A percentile compares a stretch with the other conserved stretches of the same genome.
phyloP scores from a whole-genome alignment of 2,329 filamentous ascomycete genomes.

The Fusarium poae region DNA sequence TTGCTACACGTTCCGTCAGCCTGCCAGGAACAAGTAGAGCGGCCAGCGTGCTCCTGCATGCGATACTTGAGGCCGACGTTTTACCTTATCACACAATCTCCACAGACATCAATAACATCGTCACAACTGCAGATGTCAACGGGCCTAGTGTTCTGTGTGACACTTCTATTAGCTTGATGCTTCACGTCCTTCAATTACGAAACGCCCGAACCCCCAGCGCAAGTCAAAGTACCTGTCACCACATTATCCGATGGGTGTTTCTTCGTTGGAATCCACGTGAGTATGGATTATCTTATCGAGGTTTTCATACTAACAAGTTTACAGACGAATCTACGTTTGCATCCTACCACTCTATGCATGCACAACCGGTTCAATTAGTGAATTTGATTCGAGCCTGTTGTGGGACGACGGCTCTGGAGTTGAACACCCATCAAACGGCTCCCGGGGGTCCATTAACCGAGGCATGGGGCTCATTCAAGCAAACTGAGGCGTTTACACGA shows the following conservation, averaged over 20 bases:
- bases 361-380: slow-evolving; percentile 74
- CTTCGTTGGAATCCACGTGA: slow-evolving; percentile 85
- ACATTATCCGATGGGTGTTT: slow-evolving; percentile 85
- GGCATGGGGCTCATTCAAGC: slow-evolving; percentile 60
- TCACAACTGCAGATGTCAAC: slow-evolving; percentile 82
- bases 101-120: slow-evolving; percentile 77
- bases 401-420: slow-evolving; percentile 59
- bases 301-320: slow-evolving; percentile 6
- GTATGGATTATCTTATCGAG: slow-evolving; percentile 40
- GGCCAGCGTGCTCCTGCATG: slow-evolving; percentile 78
- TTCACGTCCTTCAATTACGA: slow-evolving; percentile 73
- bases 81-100: slow-evolving; percentile 75
- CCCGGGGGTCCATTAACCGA: slow-evolving; percentile 65
- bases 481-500: slow-evolving; percentile 60
- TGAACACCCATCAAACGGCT: slow-evolving; percentile 51
- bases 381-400: slow-evolving; percentile 78
- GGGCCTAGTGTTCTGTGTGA: slow-evolving; percentile 86
- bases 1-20: slow-evolving; percentile 77
- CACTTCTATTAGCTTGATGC: slow-evolving; percentile 80
- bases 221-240: slow-evolving; percentile 75
- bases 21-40: slow-evolving; percentile 79
- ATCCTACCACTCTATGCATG: slow-evolving; percentile 73
- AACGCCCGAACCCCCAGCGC: slow-evolving; percentile 76
- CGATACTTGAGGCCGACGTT: slow-evolving; percentile 75
- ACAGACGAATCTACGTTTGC: slow-evolving; percentile 76